phyloP scores from a whole-genome alignment of 2,329 filamentous ascomycete genomes.

The Lecanosticta acicola region DNA sequence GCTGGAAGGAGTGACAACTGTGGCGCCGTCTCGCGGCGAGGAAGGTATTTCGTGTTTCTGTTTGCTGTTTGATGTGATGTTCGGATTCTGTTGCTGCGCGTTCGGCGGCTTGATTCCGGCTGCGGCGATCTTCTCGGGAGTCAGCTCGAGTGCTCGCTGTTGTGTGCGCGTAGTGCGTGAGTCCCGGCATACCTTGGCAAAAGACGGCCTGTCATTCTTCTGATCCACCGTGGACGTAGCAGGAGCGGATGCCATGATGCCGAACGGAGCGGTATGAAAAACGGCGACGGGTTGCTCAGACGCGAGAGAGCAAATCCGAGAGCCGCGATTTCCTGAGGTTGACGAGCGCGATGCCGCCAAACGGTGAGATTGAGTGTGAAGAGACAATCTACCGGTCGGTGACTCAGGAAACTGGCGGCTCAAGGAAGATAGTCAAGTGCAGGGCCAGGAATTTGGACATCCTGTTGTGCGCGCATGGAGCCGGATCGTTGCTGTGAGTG shows the following conservation, averaged over 20 bases:
- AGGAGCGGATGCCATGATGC: slow-evolving; percentile 30
- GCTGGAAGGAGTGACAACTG: slow-evolving; percentile 15
- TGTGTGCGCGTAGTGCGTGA: background rate
- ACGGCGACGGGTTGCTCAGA: slow-evolving; percentile 8
- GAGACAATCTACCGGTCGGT: slow-evolving; percentile 26
- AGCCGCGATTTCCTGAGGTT: slow-evolving; percentile 35
- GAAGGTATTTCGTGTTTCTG: slow-evolving; percentile 19
- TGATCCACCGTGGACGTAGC: slow-evolving; percentile 19
- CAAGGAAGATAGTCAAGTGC: slow-evolving; percentile 47
- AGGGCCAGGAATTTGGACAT: slow-evolving; percentile 46
- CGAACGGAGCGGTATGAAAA: slow-evolving; percentile 17
- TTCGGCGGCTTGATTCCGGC: slow-evolving; percentile 27
- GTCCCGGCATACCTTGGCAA: slow-evolving; percentile 32
- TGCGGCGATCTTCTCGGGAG: slow-evolving; percentile 27
- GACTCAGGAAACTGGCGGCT: slow-evolving; percentile 42
- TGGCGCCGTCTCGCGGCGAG: slow-evolving; percentile 18
- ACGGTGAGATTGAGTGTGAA: slow-evolving; percentile 23
- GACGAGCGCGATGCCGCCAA: slow-evolving; percentile 28
- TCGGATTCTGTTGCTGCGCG: slow-evolving; percentile 17
- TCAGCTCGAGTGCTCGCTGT: slow-evolving; percentile 7
- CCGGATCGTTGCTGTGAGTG: slow-evolving; percentile 11
- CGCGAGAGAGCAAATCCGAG: slow-evolving; percentile 21
- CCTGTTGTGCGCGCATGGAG: slow-evolving; percentile 45
- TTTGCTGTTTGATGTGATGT: slow-evolving; percentile 6
- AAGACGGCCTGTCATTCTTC: slow-evolving; percentile 31